A percentile compares a stretch with the other conserved stretches of the same genome.
These are phyloP conservation scores for Candida railenensis DNA, from an alignment of 805 yeast species.

Conservation along the genomic window DNA sequence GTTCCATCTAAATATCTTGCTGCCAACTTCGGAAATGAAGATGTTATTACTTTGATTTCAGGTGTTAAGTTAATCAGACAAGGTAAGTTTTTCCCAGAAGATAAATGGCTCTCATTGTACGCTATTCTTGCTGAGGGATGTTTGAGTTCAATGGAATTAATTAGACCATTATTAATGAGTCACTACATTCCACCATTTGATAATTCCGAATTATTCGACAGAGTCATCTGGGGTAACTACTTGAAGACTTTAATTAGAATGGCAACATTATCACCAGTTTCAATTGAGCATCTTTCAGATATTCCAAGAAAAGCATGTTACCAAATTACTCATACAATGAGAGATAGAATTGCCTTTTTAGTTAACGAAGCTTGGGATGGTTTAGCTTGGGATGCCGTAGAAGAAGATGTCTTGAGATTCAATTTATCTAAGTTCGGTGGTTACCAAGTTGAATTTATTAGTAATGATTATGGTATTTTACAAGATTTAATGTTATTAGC, in stretches of 20 bases:
- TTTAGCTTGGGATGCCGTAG: constrained; percentile 63
- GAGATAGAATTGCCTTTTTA: constrained; percentile 56
- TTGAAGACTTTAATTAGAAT: constrained; percentile 55
- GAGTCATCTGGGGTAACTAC: constrained; percentile 68
- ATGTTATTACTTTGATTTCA: constrained; percentile 40
- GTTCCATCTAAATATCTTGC: constrained; percentile 42
- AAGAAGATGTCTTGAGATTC: constrained; percentile 55
- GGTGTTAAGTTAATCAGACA: constrained; percentile 52
- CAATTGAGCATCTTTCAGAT: constrained; percentile 67
- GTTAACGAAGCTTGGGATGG: constrained; percentile 69
- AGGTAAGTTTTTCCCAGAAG: constrained; percentile 61
- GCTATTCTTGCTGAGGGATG: constrained; percentile 57
- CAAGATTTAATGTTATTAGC: constrained; percentile 66
- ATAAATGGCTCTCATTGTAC: constrained; percentile 71
- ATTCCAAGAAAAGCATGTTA: constrained; percentile 72
- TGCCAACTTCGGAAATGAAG: constrained; percentile 43
- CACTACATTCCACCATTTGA: constrained; percentile 54
- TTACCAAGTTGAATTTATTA: constrained; percentile 63
- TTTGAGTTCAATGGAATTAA: constrained; percentile 51
- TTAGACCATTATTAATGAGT: constrained; percentile 47
- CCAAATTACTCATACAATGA: constrained; percentile 60
- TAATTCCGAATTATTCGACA: constrained; percentile 52
- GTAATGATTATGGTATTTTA: constrained; percentile 56
- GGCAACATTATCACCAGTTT: constrained; percentile 65
- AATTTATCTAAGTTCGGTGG: constrained; percentile 66